Conservation (phyloP, 805 yeast species). For the Wickerhamiella dianesei region DNA sequence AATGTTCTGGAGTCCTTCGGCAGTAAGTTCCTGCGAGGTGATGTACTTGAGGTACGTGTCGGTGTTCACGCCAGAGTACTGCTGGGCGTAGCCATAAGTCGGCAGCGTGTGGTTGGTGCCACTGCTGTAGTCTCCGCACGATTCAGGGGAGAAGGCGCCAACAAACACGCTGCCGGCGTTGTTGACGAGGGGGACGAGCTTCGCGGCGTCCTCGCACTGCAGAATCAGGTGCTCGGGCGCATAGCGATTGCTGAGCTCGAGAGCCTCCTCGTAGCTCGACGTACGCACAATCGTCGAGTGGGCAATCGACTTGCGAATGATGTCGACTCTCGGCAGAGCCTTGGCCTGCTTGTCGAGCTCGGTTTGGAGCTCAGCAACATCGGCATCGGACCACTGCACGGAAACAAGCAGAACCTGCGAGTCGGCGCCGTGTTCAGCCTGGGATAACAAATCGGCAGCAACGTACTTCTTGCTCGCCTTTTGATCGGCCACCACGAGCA, state of each 20-base stretch:
- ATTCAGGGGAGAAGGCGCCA: conserved; percentile 92
- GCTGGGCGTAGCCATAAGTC: conserved; percentile 95
- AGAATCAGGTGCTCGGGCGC: conserved; percentile 97
- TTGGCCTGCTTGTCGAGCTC: conserved; percentile 79
- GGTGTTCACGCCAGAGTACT: conserved; percentile 94
- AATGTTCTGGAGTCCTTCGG: conserved; percentile 70
- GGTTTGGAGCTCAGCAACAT: conserved; percentile 56
- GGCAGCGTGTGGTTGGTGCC: conserved; percentile 99
- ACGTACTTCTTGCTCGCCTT: conserved; percentile 88
- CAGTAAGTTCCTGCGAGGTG: conserved; percentile 82
- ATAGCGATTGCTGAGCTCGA: conserved; percentile 73
- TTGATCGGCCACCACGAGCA: conserved; percentile 79
- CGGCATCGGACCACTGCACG: conserved; percentile 47
- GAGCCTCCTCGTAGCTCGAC: conserved; percentile 60
- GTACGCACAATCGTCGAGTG: conserved; percentile 78
- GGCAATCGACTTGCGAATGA: conserved; percentile 79
- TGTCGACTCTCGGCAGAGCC: conserved; percentile 79
- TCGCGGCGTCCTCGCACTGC: conserved; percentile 69
- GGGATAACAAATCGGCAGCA: conserved; percentile 90
- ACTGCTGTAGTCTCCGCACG: conserved; percentile 95
- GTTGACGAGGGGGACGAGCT: conserved; percentile 57
- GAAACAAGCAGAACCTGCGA: conserved; percentile 92
- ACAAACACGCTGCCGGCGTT: conserved; percentile 96
- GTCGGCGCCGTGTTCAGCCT: conserved; percentile 98
- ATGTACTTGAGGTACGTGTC: conserved; percentile 90